Conservation (phyloP, 106 monocot genomes). For the Dioscorea zingiberensis region DNA sequence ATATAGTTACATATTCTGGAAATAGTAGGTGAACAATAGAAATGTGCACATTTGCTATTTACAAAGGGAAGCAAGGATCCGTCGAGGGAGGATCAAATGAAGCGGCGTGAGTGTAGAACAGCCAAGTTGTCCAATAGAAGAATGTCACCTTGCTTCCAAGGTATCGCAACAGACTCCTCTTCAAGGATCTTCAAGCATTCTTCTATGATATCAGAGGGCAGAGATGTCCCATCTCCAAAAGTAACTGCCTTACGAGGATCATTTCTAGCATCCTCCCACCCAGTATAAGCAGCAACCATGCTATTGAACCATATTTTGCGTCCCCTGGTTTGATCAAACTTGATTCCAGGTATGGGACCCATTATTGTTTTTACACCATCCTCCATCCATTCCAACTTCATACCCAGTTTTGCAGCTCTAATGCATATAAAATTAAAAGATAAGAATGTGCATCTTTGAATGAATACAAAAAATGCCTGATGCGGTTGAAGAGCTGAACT, state of each 20-base stretch:
- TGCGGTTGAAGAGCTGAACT: no score
- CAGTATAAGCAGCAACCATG: constrained; percentile 81
- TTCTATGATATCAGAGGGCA: constrained; percentile 61
- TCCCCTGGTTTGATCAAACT: constrained; percentile 42
- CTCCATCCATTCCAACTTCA: constrained; percentile 81
- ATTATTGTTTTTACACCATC: constrained; percentile 74
- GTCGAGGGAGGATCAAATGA: constrained; percentile 75
- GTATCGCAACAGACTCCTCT: constrained; percentile 69
- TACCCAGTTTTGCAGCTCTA: constrained; percentile 67
- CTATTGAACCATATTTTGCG: constrained; percentile 89
- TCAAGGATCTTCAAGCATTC: constrained; percentile 66
- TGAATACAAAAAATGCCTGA: background rate
- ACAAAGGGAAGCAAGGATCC: constrained; percentile 79
- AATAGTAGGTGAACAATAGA: no score
- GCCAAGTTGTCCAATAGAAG: constrained; percentile 80
- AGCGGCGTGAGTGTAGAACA: constrained; percentile 67
- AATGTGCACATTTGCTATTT: constrained; percentile 21
- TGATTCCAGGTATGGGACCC: constrained; percentile 71
- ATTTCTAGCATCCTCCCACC: constrained; percentile 72
- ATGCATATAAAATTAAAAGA: background rate
- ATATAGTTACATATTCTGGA: no score
- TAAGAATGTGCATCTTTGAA: background rate
- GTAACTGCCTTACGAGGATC: constrained; percentile 58
- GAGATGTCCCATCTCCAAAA: constrained; percentile 65
- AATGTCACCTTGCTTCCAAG: constrained; percentile 82